Evolutionary conservation across 1,139 yeast species (phyloP), one percentile per base, ranked within the genome.

Genomic region (Candida sojae): DNA sequence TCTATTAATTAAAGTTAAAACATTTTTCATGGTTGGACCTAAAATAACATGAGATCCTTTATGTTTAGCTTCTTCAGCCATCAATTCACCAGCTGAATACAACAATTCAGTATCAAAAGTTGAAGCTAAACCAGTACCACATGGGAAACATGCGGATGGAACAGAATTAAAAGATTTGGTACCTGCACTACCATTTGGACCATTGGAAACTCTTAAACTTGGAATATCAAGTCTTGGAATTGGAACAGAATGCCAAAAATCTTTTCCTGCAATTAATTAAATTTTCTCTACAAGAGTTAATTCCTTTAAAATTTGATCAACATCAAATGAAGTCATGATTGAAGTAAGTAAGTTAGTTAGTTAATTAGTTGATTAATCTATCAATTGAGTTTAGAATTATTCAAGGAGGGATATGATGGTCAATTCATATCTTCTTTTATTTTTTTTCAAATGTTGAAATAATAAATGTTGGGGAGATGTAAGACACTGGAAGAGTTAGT

Each of bases 191-290:
- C 73, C 73, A 54, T 69, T 69, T 36, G 73, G 73, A 5, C 73
- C 73, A 53, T 69, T 73, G 25, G 66, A 61, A 26, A 65, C 62
- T 38, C 71, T 58, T 10, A 66, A 53, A 17, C 60, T 53, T 48
- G 60, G 70, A 38, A 82, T 64, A 32, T 65, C 64, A 45, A 79
- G 64, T 49, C 84, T 64, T 43, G 70, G 73, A 23, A 83, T 63
- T 2, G 77, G 65, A 36, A 60, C 62, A 1, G 87, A 81, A 58
- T 79, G 83, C 86, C 87, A 82, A 58, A 69, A 68, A 59, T 80
- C 83, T 48, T 64, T 62, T 32, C 83, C 83, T 17, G 81, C 68
- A 41, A 78, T 57, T 40, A 82, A 68, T 7, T 66, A 56, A 56
- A 76, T 64, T 58, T 82, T 82, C 57, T 82, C 84, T n/a, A 65